Base-by-base conservation (phyloP, 2,329 filamentous ascomycete species). In the Emericellopsis cladophorae region DNA sequence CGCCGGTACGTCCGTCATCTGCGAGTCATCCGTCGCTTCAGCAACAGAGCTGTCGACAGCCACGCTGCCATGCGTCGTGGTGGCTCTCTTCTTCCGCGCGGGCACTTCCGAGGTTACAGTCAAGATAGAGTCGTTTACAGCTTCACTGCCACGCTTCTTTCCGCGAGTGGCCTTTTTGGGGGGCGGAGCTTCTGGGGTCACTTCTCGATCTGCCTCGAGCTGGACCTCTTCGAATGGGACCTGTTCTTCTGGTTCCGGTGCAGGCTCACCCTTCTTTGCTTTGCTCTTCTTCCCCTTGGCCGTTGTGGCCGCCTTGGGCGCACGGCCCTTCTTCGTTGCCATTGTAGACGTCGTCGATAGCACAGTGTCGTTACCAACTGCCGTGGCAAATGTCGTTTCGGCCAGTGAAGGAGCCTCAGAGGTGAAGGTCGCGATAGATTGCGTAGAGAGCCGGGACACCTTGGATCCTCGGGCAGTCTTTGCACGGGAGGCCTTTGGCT, bases 381-480 rank as follows among this genome's bases (percentile, higher is more conserved):
- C 64, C 2, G 32, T 36, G 11, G 39, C 39, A 8, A 42, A 24
- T 18, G 66, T 58, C 31, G 66, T 54, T 16, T 76, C 72, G 18
- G 62, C 58, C 3, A 68, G 36, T 0, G 71, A 73, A 11, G 63
- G 59, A 7, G 60, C 53, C 35, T 79, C 74, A 0, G 73, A 74
- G 3, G 62, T 53, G 2, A 57, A 52, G 2, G 72, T 76, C 3
- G 67, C 61, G 7, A 68, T 59, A 2, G 77, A 81, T 47, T 79
- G 76, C 5, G 65, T 61, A 1, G 79, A 83, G 12, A 74, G 55
- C 29, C 84, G 75, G 4, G 84, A 84, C 8, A 72, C 68, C 55
- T 87, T 89, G 18, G 86, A 92, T 36, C 68, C 59, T 46, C 71
- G 64, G 12, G 60, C 74, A 57, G 54, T 62, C 55, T 68, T 82